These are phyloP conservation scores for Stephania cephalantha DNA, from an alignment of 164 flowering plant species.

Conservation along the genomic window DNA sequence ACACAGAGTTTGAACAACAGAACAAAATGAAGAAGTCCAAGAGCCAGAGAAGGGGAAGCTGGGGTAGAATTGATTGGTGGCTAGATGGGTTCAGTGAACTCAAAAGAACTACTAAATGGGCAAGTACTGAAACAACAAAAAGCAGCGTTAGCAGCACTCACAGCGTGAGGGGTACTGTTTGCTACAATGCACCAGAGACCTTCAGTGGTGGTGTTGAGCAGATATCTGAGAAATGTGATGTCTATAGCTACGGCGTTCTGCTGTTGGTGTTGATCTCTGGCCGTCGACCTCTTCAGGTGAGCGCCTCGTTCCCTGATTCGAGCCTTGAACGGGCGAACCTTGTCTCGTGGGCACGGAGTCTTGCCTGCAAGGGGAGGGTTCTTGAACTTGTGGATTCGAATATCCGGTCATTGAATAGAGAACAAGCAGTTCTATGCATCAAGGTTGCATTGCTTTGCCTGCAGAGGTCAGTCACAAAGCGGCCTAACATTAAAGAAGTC, in stretches of 20 bases:
- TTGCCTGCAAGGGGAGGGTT: conserved; percentile 76
- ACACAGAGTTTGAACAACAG: conserved; percentile 24
- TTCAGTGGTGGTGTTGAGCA: conserved; percentile 56
- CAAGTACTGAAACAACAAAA: conserved; percentile 58
- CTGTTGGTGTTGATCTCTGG: conserved; percentile 80
- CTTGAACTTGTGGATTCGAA: conserved; percentile 73
- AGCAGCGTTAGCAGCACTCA: conserved; percentile 46
- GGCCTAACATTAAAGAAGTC: conserved; percentile 69
- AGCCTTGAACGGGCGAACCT: conserved; percentile 88
- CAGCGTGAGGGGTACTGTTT: conserved; percentile 97
- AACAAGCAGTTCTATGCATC: conserved; percentile 67
- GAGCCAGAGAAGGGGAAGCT: conserved; percentile 41
- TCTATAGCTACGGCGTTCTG: conserved; percentile 87
- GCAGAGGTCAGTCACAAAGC: conserved; percentile 60
- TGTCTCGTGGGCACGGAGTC: conserved; percentile 82
- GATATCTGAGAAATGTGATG: conserved; percentile 79
- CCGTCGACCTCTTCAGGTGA: conserved; percentile 80
- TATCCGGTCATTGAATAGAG: conserved; percentile 49
- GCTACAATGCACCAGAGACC: conserved; percentile 90
- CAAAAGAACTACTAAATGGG: conserved; percentile 17
- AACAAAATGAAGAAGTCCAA: conserved; percentile 23
- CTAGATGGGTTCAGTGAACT: conserved; percentile 68
- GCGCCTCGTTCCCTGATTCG: conserved; percentile 73
- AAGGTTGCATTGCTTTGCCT: conserved; percentile 82
- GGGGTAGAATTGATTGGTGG: conserved; percentile 83